phyloP scores from a whole-genome alignment of 2,329 filamentous ascomycete genomes.

The Drechslera avenae region DNA sequence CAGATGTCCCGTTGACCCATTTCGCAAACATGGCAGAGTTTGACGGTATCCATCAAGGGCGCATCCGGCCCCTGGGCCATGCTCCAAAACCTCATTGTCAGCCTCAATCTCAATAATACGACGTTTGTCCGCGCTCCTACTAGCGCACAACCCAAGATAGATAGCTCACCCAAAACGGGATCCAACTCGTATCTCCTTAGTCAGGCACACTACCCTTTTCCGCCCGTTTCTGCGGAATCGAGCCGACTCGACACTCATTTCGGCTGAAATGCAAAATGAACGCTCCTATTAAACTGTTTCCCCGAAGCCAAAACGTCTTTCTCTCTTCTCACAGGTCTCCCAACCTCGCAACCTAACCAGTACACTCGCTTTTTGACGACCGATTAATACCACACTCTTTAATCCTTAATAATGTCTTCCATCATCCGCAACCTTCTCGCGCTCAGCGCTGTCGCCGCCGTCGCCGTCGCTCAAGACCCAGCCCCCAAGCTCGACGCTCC shows the following conservation, averaged over 20 bases:
- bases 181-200: constrained; percentile 26
- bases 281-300: constrained; percentile 26
- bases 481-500: constrained; percentile 34
- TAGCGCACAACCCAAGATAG: constrained; percentile 25
- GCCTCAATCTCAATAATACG: constrained; percentile 21
- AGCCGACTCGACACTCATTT: constrained; percentile 19
- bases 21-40: constrained; percentile 26
- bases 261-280: constrained; percentile 21
- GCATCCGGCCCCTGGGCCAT: constrained; percentile 20
- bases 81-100: constrained; percentile 20
- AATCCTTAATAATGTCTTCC: constrained; percentile 35
- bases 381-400: constrained; percentile 25
- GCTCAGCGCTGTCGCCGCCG: constrained; percentile 24
- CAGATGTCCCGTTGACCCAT: constrained; percentile 19
- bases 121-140: constrained; percentile 23
- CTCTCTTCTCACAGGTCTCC: constrained; percentile 26
- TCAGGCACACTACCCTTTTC: constrained; percentile 28
- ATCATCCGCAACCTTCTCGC: constrained; percentile 25
- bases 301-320: constrained; percentile 22
- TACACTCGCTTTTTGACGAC: constrained; percentile 29
- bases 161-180: constrained; percentile 26
- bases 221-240: constrained; percentile 20
- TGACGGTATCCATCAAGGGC: constrained; percentile 22
- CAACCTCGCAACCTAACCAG: constrained; percentile 28
- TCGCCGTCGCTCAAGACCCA: constrained; percentile 21